Evolutionary conservation across 257 asterid species (phyloP).

Genomic region (Parsonsia alboflavescens): DNA sequence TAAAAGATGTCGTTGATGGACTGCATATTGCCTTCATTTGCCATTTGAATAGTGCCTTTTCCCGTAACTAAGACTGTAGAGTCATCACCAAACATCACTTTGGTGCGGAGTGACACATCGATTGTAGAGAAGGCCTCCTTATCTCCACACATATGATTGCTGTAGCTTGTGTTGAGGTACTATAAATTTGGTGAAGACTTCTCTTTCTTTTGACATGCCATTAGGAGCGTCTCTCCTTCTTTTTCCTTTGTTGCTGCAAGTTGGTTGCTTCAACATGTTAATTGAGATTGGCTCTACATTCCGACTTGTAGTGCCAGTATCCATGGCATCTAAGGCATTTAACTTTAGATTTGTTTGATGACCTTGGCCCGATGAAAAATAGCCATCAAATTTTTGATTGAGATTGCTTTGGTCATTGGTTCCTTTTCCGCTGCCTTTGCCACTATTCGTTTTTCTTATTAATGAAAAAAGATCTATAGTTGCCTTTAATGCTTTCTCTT

Average conservation of each 20-base stretch:
- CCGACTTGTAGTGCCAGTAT: neutral
- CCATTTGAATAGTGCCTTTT: no score
- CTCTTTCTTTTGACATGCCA: neutral
- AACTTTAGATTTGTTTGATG: no score
- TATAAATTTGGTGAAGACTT: neutral
- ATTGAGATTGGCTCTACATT: slow-evolving; percentile 7
- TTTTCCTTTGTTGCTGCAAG: neutral
- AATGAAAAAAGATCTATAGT: no score
- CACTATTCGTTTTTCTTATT: no score
- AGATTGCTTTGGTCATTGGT: no score
- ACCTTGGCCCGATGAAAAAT: neutral
- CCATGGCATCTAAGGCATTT: no score
- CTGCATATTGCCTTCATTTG: no score
- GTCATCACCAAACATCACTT: slow-evolving; percentile 14
- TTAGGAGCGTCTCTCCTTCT: slow-evolving; percentile 8
- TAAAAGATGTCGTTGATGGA: no score
- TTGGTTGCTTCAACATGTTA: no score
- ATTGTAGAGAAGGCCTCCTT: neutral
- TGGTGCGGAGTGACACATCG: neutral
- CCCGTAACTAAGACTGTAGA: neutral
- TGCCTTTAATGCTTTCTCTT: slow-evolving; percentile 10
- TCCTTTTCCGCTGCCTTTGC: neutral
- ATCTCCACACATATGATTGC: slow-evolving; percentile 14
- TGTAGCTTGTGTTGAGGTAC: slow-evolving; percentile 18
- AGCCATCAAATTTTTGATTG: no score